These are phyloP conservation scores for Kazachstania martiniae DNA, from an alignment of 805 yeast species.

Conservation along the genomic window DNA sequence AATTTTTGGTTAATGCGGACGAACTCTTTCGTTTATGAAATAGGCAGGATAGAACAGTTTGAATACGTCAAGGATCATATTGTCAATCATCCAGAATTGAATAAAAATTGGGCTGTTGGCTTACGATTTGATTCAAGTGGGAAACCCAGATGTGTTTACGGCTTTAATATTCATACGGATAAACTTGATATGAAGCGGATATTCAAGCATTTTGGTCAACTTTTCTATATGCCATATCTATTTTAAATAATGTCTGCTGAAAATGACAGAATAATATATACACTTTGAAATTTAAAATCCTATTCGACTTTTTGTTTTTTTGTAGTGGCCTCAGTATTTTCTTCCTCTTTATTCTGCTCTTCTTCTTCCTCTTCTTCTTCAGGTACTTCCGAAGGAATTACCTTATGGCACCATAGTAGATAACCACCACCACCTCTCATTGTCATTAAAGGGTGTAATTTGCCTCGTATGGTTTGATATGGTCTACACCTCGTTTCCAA, in stretches of 20 bases:
- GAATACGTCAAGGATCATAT: constrained; percentile 25
- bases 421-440: constrained; percentile 89
- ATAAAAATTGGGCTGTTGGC: constrained; percentile 40
- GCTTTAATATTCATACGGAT: constrained; percentile 34
- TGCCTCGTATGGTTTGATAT: constrained; percentile 88
- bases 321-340: background rate
- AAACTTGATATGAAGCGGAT: constrained; percentile 5
- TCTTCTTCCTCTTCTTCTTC: constrained; percentile 1
- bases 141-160: constrained; percentile 50
- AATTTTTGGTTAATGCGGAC: constrained; percentile 32
- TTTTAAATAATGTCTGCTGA: background rate
- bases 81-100: constrained; percentile 7
- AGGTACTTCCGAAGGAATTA: constrained; percentile 30
- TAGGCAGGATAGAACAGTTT: constrained; percentile 57
- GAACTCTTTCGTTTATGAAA: constrained; percentile 61
- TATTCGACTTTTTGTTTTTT: no score
- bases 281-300: no score
- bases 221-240: constrained; percentile 2
- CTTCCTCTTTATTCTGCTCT: background rate
- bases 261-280: background rate
- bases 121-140: constrained; percentile 39
- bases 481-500: constrained; percentile 74
- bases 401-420: constrained; percentile 66
- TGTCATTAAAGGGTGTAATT: constrained; percentile 92
- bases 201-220: constrained; percentile 6